Percentiles rank a stretch among this genome's conserved stretches.
Evolutionary conservation across 345 rosid species (phyloP).

Genomic region (Gossypium australe): DNA sequence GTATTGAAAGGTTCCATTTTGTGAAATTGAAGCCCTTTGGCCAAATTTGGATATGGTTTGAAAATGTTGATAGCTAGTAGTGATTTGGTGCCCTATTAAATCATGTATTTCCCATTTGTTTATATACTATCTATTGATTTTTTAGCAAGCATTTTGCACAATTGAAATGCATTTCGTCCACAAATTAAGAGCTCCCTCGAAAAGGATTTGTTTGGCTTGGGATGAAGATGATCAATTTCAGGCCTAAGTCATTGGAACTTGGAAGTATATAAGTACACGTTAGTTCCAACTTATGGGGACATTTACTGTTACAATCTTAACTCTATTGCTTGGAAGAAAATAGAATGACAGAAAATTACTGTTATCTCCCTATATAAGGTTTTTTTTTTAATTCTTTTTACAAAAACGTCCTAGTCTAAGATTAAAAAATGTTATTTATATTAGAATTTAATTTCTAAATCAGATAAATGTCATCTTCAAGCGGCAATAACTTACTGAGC

Average conservation of each 20-base stretch:
- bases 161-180: not conserved
- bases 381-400: too few relatives aligned
- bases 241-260: not conserved
- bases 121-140: not conserved
- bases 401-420: too few relatives aligned
- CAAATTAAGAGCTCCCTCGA: not conserved
- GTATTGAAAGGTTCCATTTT: not conserved
- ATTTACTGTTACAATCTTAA: not conserved
- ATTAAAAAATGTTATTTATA: too few relatives aligned
- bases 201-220: not conserved
- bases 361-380: too few relatives aligned
- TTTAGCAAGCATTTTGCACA: not conserved
- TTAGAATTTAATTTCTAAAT: too few relatives aligned
- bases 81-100: conserved; percentile 3
- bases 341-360: not conserved
- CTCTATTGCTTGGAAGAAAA: not conserved
- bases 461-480: too few relatives aligned
- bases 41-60: conserved; percentile 6
- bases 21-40: not conserved
- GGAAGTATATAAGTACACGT: not conserved
- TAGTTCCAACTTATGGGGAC: not conserved
- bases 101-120: not conserved
- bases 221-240: not conserved
- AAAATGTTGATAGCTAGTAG: not conserved
- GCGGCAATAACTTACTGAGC: too few relatives aligned